Evolutionary conservation across 2,329 filamentous ascomycete species (phyloP).

Genomic region (Ceratocystis diversiconidia): DNA sequence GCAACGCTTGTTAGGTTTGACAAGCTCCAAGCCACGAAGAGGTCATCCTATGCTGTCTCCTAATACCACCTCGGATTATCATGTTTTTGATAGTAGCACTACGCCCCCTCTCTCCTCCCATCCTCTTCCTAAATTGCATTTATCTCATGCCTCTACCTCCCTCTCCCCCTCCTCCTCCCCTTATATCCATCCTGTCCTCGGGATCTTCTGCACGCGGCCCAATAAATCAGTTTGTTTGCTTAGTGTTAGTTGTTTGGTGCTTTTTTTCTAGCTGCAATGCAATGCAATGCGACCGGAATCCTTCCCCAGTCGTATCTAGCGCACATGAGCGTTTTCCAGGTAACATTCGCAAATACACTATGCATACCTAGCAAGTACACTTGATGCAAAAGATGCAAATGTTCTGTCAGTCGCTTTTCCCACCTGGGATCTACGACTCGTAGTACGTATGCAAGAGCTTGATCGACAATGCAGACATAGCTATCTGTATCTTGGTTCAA

Average conservation of each 20-base stretch:
- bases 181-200: background rate
- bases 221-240: background rate
- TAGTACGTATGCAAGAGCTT: background rate
- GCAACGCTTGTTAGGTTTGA: background rate
- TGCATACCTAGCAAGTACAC: background rate
- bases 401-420: too few relatives aligned
- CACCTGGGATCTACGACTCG: background rate
- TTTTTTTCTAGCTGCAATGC: background rate
- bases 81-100: background rate
- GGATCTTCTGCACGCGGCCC: background rate
- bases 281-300: background rate
- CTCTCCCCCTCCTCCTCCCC: background rate
- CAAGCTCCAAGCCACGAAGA: background rate
- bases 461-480: background rate
- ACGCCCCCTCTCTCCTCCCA: background rate
- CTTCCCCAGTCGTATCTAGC: background rate
- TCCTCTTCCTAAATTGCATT: background rate
- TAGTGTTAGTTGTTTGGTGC: background rate
- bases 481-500: constrained; percentile 3
- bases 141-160: background rate
- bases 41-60: background rate
- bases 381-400: background rate
- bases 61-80: background rate
- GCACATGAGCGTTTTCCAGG: background rate
- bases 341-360: background rate